These are phyloP conservation scores for Fusarium pseudograminearum DNA, from an alignment of 2,329 filamentous ascomycete genomes.

Conservation along the genomic window DNA sequence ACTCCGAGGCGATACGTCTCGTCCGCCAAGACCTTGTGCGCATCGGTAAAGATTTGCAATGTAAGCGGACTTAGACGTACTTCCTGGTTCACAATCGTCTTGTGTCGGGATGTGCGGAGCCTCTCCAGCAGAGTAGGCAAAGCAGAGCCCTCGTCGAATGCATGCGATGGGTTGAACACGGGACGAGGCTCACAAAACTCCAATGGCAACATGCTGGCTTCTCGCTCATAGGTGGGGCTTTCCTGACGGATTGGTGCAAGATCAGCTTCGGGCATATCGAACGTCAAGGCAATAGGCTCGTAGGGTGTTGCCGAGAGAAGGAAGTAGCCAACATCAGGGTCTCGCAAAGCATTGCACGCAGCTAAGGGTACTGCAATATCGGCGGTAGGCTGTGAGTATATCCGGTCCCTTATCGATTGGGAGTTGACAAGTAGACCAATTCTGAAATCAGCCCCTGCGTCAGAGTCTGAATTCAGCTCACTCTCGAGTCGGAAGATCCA, in stretches of 20 bases:
- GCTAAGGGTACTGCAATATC: constrained; percentile 64
- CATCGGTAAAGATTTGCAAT: constrained; percentile 77
- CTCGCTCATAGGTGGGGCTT: constrained; percentile 58
- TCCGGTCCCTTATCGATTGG: constrained; percentile 67
- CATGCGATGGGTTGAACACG: constrained; percentile 72
- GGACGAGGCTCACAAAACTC: constrained; percentile 73
- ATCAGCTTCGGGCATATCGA: constrained; percentile 69
- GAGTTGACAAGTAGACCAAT: constrained; percentile 70
- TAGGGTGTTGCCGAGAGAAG: constrained; percentile 70
- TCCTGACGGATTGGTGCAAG: constrained; percentile 58
- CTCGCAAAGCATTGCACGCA: constrained; percentile 65
- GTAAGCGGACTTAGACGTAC: constrained; percentile 78
- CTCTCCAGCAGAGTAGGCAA: constrained; percentile 68
- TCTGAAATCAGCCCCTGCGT: constrained; percentile 71
- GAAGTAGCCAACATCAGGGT: constrained; percentile 74
- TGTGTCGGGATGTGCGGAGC: constrained; percentile 70
- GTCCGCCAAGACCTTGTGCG: constrained; percentile 76
- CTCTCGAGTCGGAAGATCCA: constrained; percentile 75
- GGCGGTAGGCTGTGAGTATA: constrained; percentile 66
- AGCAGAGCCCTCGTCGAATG: constrained; percentile 68
- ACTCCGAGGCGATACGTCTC: constrained; percentile 77
- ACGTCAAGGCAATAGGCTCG: constrained; percentile 69
- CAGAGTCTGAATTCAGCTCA: constrained; percentile 67
- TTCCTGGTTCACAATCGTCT: constrained; percentile 73
- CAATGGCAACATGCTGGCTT: constrained; percentile 59